These are phyloP conservation scores for Beta macrorhiza DNA, from an alignment of 179 eudicot species.

Conservation along the genomic window DNA sequence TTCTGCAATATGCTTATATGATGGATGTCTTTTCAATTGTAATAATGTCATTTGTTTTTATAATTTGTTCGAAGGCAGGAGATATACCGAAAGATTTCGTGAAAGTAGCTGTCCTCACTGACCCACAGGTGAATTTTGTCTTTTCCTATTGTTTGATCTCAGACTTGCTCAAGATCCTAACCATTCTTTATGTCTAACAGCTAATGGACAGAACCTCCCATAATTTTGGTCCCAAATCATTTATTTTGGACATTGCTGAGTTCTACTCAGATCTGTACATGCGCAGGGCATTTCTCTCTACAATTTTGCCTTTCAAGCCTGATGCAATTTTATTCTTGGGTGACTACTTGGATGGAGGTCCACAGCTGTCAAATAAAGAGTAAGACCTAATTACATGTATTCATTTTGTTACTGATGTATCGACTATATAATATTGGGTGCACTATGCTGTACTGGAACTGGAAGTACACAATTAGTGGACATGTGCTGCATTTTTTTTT, in stretches of 20 bases:
- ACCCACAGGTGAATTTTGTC: constrained; percentile 71
- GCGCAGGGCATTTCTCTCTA: constrained; percentile 77
- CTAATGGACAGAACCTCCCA: constrained; percentile 86
- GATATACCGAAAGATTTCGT: constrained; percentile 43
- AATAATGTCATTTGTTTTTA: constrained; percentile 23
- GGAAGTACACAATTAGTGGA: neutral
- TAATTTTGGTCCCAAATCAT: constrained; percentile 68
- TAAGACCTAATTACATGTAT: constrained; percentile 41
- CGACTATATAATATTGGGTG: neutral
- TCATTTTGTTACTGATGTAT: neutral
- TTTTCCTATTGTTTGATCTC: constrained; percentile 12
- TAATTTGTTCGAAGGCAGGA: constrained; percentile 42
- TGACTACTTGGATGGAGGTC: constrained; percentile 93
- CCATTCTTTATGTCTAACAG: constrained; percentile 38
- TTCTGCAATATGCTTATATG: neutral
- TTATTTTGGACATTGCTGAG: constrained; percentile 65
- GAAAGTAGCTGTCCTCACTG: constrained; percentile 85
- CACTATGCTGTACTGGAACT: neutral
- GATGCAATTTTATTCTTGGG: constrained; percentile 85
- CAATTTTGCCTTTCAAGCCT: constrained; percentile 74
- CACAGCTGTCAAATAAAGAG: constrained; percentile 69
- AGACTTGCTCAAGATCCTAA: neutral
- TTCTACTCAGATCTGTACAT: constrained; percentile 88
- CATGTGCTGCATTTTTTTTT: neutral
- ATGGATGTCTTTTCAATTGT: neutral